Evolutionary conservation across 768 basidiomycete genomes (phyloP), one percentile per base, ranked within the genome.

Genomic region (Suillus discolor): DNA sequence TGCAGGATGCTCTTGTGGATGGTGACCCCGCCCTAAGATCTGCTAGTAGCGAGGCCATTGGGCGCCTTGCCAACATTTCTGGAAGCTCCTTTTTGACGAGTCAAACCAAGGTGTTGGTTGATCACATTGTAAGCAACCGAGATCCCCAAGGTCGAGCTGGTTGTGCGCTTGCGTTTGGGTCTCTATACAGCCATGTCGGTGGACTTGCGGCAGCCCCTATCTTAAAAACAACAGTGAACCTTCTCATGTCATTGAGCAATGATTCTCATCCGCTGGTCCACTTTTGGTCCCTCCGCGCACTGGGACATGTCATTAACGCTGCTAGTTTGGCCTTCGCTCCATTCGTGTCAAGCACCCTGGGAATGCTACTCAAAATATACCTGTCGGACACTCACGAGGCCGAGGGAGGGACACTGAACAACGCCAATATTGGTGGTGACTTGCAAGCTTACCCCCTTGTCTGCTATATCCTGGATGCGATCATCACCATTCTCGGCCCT

Each of bases 261-360:
- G 97, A 99, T 75, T 96, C 97, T 0, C 97, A 99, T 74, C 97
- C 97, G 0, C 85, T 95, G 39, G 97, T 98, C 7, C 97, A 99
- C 76, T 97, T 91, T 73, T 96, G 92, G 89, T 90, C 97, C 3
- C 80, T 98, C 67, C 89, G 86, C 57, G 92, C 97, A 1, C 82
- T 99, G 38, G 87, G 91, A 7, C 84, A 87, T 18, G 96, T 99
- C 65, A 90, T 97, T 74, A 90, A 93, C 72, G 91, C 96, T 4
- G 96, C 97, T 4, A 96, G 92, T 77, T 79, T 99, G 64, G 90
- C 93, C 0, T 99, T 97, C 74, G 88, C 92, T 4, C 93, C 95
- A 0, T 97, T 91, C 72, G 91, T 97, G 6, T 84, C 92, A 3
- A 88, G 88, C 69, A 98, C 96, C 0, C 83, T 99, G 41, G 94